Percentiles rank a stretch among this genome's conserved stretches.
These are phyloP conservation scores for Tetrahymena borealis DNA, from an alignment of 73 alveolate genomes.

Conservation along the genomic window DNA sequence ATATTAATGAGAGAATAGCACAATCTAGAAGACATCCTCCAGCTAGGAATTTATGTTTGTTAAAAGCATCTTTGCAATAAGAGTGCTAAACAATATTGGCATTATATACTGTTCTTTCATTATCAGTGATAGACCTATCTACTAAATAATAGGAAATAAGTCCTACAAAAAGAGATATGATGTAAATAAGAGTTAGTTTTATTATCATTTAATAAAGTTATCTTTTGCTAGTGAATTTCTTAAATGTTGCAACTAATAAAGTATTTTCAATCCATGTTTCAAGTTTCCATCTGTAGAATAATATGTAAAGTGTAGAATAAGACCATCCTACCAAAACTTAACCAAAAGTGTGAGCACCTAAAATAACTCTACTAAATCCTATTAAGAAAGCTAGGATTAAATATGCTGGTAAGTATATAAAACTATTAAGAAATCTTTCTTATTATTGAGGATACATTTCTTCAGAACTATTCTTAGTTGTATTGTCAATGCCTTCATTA, in stretches of 20 bases:
- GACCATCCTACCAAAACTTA: constrained; percentile 34
- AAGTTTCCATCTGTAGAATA: background rate
- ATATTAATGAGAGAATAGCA: background rate
- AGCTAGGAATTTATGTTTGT: background rate
- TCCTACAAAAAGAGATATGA: background rate
- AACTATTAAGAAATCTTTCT: background rate
- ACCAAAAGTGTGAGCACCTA: constrained; percentile 35
- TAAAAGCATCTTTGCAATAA: background rate
- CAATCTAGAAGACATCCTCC: background rate
- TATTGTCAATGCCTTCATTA: background rate
- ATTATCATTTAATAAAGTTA: background rate
- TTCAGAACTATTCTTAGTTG: background rate
- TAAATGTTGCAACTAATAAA: background rate
- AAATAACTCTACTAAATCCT: constrained; percentile 31
- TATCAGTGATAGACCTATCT: background rate
- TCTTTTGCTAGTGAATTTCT: background rate
- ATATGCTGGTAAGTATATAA: background rate
- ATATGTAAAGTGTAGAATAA: background rate
- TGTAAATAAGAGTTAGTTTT: background rate
- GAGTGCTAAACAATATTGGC: background rate
- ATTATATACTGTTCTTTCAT: background rate
- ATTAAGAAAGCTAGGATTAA: background rate
- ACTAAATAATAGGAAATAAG: background rate
- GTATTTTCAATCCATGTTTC: background rate
- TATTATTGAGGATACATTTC: background rate